Base-by-base conservation (phyloP, 495 filamentous ascomycete genomes). In the Neurospora sp. region DNA sequence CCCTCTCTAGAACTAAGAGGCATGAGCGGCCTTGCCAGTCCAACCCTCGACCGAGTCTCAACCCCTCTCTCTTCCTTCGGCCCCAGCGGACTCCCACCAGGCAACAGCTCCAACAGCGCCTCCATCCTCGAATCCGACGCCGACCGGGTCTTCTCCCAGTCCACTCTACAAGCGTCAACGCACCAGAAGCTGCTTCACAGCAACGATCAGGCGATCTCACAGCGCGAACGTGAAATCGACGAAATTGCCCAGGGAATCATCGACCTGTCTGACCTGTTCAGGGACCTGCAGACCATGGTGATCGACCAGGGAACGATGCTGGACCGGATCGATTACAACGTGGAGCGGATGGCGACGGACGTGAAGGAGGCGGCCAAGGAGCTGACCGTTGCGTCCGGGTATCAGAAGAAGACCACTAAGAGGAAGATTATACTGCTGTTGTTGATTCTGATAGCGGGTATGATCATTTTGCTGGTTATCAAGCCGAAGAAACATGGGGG, bases 301-400 rank as follows among this genome's bases (percentile, higher is more conserved):
- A 99, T 99, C 73, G 96, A 99, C 80, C 96, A 99, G 82, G 96
- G 96, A 14, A 98, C 93, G 38, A 94, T 99, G 91, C 88, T 99
- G 31, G 96, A 99, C 82, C 88, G 96, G 42, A 98, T 99, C 77
- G 96, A 99, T 79, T 99, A 97, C 83, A 99, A 99, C 79, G 92
- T 99, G 42, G 96, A 99, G 83, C 86, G 88, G 72, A 97, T 98
- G 94, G 89, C 87, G 14, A 89, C 87, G 35, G 92, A 98, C 77
- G 93, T 98, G 39, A 97, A 97, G 79, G 90, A 86, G 22, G 96
- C 96, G 9, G 94, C 96, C 73, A 95, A 94, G 80, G 96, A 99
- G 82, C 86, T 99, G 71, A 92, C 87, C 74, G 89, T 95, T 72
- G 93, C 93, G 81, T 75, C 90, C 22, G 89, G 90, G n/a, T 98